Evolutionary conservation across 2,329 filamentous ascomycete genomes (phyloP).

Genomic region (Pseudogymnoascus sp.): DNA sequence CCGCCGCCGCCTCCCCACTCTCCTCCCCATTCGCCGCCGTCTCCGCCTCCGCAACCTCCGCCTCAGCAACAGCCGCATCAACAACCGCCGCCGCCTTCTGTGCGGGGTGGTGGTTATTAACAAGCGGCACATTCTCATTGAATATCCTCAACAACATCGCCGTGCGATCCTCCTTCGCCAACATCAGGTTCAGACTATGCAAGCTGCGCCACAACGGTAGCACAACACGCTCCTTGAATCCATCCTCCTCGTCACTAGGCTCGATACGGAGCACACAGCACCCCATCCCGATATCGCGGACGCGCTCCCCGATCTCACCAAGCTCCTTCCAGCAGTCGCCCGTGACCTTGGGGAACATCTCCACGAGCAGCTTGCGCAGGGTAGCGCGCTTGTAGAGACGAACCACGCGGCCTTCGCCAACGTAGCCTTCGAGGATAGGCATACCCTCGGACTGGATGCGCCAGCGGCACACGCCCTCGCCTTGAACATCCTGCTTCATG

Average conservation of each 20-base stretch:
- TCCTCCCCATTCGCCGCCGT: not conserved
- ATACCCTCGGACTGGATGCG: slow-evolving; percentile 93
- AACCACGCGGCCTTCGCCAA: slow-evolving; percentile 70
- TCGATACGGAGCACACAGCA: slow-evolving; percentile 86
- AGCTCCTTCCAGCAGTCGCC: slow-evolving; percentile 67
- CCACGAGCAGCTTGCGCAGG: slow-evolving; percentile 71
- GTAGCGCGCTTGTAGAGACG: slow-evolving; percentile 70
- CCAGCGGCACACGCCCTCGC: slow-evolving; percentile 81
- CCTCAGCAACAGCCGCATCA: slow-evolving; percentile 10
- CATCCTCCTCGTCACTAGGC: slow-evolving; percentile 56
- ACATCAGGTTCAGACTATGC: slow-evolving; percentile 89
- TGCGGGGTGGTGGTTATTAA: slow-evolving; percentile 44
- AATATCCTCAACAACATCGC: slow-evolving; percentile 88
- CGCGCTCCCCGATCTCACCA: slow-evolving; percentile 79
- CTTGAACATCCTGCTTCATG: slow-evolving; percentile 91
- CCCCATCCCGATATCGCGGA: slow-evolving; percentile 74
- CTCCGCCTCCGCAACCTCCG: slow-evolving; percentile 14
- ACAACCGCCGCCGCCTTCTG: slow-evolving; percentile 17
- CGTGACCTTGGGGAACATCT: slow-evolving; percentile 92
- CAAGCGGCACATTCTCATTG: slow-evolving; percentile 77
- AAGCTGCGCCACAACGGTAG: slow-evolving; percentile 92
- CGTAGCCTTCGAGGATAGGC: slow-evolving; percentile 82
- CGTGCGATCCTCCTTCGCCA: slow-evolving; percentile 90
- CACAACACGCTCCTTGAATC: slow-evolving; percentile 69
- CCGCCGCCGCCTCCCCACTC: not conserved